A percentile compares a stretch with the other conserved stretches of the same genome.
phyloP scores from a whole-genome alignment of 345 rosid genomes.

The Citrus australasica region DNA sequence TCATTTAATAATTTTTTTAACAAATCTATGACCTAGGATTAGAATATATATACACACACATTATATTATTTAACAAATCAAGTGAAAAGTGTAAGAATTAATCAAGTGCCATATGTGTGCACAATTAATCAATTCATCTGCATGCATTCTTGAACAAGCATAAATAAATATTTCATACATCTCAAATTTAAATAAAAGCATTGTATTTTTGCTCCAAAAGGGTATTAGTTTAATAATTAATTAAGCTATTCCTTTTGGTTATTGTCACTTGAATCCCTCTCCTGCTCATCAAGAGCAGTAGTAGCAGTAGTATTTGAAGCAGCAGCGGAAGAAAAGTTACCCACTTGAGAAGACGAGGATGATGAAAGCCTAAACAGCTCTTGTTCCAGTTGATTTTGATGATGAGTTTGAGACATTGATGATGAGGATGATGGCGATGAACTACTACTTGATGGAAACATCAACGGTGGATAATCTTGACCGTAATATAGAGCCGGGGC shows the following conservation, averaged over 20 bases:
- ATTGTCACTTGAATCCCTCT: neutral
- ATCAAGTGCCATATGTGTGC: neutral
- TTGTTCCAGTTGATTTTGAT: neutral
- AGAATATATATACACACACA: no score
- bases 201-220: neutral
- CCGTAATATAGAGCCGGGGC: neutral
- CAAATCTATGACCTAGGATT: no score
- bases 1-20: no score
- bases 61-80: neutral
- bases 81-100: neutral
- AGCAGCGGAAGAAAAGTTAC: slow-evolving; percentile 6
- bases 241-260: neutral
- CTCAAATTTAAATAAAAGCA: neutral
- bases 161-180: neutral
- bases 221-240: neutral
- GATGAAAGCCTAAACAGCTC: slow-evolving; percentile 7
- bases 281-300: neutral
- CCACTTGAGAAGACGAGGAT: slow-evolving; percentile 4
- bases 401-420: neutral
- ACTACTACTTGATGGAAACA: neutral
- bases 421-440: neutral
- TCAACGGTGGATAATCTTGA: neutral
- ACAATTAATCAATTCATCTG: neutral
- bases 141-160: slow-evolving; percentile 1
- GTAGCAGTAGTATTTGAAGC: neutral